phyloP scores from a whole-genome alignment of 2,329 filamentous ascomycete species.

The Pseudocercospora vitis region DNA sequence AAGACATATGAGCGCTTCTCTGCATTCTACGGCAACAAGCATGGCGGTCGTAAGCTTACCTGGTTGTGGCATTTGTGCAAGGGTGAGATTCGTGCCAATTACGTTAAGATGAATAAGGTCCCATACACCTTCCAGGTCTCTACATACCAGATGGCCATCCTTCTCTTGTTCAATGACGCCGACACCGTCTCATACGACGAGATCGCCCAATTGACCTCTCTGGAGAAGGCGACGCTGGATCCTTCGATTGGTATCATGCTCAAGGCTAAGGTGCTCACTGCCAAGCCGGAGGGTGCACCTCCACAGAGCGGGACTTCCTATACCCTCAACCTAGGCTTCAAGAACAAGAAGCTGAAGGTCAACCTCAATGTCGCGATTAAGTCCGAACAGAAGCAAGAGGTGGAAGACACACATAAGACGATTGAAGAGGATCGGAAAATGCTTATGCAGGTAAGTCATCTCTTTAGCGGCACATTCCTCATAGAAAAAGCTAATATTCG shows the following conservation, averaged over 20 bases:
- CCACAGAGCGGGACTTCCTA: constrained; percentile 76
- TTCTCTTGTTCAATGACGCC: constrained; percentile 90
- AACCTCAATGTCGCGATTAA: constrained; percentile 95
- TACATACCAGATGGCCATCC: constrained; percentile 95
- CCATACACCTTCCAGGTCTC: constrained; percentile 97
- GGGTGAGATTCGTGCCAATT: constrained; percentile 91
- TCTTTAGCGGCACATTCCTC: neutral
- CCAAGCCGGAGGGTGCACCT: constrained; percentile 71
- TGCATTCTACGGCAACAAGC: constrained; percentile 92
- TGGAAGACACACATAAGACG: constrained; percentile 97
- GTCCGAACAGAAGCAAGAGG: constrained; percentile 93
- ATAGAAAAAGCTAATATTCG: constrained; percentile 35
- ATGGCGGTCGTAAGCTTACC: constrained; percentile 91
- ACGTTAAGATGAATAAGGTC: constrained; percentile 81
- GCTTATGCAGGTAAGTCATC: constrained; percentile 79
- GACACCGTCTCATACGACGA: constrained; percentile 85
- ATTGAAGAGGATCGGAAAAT: constrained; percentile 98
- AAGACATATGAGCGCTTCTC: constrained; percentile 87
- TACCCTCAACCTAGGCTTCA: constrained; percentile 89
- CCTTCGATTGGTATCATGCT: constrained; percentile 81
- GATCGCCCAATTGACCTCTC: constrained; percentile 75
- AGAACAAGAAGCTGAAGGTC: constrained; percentile 96
- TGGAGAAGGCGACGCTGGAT: constrained; percentile 80
- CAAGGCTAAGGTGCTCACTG: constrained; percentile 85
- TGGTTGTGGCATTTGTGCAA: constrained; percentile 99